A percentile compares a stretch with the other conserved stretches of the same genome.
Evolutionary conservation across 2,329 filamentous ascomycete species (phyloP).

Genomic region (Fusarium redolens): DNA sequence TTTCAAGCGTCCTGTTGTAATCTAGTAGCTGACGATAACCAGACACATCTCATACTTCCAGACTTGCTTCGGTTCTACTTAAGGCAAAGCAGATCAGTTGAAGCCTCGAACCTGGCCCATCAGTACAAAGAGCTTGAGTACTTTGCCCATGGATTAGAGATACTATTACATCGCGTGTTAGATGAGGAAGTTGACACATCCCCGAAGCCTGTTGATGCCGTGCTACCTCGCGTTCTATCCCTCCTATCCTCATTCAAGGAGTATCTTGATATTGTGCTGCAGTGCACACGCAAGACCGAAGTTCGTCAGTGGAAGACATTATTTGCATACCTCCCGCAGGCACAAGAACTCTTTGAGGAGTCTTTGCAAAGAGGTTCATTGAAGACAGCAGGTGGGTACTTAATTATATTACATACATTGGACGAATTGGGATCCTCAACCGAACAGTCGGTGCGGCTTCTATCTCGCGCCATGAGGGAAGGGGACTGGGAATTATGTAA

Average conservation of each 20-base stretch:
- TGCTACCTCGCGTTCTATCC: constrained; percentile 72
- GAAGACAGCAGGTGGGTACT: constrained; percentile 95
- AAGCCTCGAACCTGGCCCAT: constrained; percentile 83
- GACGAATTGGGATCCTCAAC: constrained; percentile 76
- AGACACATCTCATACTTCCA: constrained; percentile 94
- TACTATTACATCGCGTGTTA: constrained; percentile 90
- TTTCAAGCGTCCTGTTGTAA: background rate
- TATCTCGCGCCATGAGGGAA: constrained; percentile 83
- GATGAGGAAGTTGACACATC: constrained; percentile 90
- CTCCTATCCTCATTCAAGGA: constrained; percentile 79
- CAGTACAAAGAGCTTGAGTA: constrained; percentile 91
- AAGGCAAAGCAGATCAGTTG: constrained; percentile 77
- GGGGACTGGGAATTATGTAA: constrained; percentile 96
- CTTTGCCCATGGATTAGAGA: constrained; percentile 91
- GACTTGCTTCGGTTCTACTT: constrained; percentile 86
- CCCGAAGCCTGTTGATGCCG: constrained; percentile 70
- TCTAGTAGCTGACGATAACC: constrained; percentile 9
- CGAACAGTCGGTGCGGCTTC: constrained; percentile 82
- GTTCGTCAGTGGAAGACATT: constrained; percentile 94
- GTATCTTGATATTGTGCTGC: constrained; percentile 94
- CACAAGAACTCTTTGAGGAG: constrained; percentile 92
- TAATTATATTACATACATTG: constrained; percentile 91
- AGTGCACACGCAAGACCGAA: constrained; percentile 97
- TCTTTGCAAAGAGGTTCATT: constrained; percentile 85
- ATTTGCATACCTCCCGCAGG: constrained; percentile 90